A percentile compares a stretch with the other conserved stretches of the same genome.
Evolutionary conservation across 345 rosid species (phyloP).

Genomic region (Clausena lansium): DNA sequence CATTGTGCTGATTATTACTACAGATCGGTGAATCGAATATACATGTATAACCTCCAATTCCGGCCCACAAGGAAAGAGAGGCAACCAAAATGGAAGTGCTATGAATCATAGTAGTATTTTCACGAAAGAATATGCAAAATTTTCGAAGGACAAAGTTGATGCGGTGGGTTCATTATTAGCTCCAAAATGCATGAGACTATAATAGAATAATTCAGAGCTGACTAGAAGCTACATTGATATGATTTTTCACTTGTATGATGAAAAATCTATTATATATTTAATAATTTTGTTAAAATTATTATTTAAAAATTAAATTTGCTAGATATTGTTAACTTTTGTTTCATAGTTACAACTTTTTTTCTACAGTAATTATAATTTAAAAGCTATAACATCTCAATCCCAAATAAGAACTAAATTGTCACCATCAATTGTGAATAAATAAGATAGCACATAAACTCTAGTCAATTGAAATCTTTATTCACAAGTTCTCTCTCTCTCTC

Average conservation of each 20-base stretch:
- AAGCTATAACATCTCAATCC: no score
- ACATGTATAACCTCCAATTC: background rate
- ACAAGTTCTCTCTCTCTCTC: no score
- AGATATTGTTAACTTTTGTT: no score
- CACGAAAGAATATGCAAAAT: background rate
- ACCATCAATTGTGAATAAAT: background rate
- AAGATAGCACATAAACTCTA: background rate
- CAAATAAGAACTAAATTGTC: background rate
- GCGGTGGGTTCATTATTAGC: background rate
- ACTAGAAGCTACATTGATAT: no score
- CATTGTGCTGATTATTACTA: background rate
- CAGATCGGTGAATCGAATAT: background rate
- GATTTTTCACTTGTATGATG: no score
- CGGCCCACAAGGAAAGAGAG: background rate
- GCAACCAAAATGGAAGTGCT: background rate
- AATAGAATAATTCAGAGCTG: background rate
- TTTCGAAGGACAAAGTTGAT: background rate
- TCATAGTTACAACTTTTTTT: no score
- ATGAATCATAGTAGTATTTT: background rate
- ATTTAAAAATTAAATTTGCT: no score
- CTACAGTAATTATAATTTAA: no score
- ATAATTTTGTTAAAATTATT: no score
- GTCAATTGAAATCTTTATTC: no score
- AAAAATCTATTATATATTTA: no score
- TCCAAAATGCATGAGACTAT: background rate